Evolutionary conservation across 2,329 filamentous ascomycete species (phyloP), one percentile per base, ranked within the genome.

Genomic region (Fusarium pseudocircinatum): DNA sequence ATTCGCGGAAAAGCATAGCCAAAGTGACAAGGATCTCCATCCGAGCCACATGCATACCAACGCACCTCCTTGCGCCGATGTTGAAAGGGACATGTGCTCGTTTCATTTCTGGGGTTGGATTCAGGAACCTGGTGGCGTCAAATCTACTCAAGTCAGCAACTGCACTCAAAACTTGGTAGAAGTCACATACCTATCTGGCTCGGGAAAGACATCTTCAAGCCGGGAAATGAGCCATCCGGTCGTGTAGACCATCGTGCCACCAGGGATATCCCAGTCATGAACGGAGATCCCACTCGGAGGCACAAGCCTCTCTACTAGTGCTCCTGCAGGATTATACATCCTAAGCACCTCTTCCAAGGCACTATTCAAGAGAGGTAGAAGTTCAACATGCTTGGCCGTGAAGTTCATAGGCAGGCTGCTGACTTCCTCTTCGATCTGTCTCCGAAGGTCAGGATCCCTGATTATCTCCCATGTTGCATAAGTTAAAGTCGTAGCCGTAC

Each of bases 401-500:
- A 68, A 68, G 11, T 39, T 3, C 0, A 7, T 4, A 4, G 20
- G 36, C 1, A 68, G 14, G 2, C 6, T 26, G 10, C 18, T 11
- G 1, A 68, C 63, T 14, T 68, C 65, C 2, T 68, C 63, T 8
- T 68, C 63, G 5, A 68, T 39, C 11, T 16, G 36, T 4, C 2
- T 10, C 18, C 65, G 28, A 1, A 68, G 36, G 0, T 30, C 1
- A 2, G 30, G 12, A 13, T 62, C 36, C 18, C 54, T 36, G 2
- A 54, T 26, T 8, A 68, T 39, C 8, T 67, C 63, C 65, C 65
- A 68, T 4, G 65, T 62, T 0, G 63, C 63, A 39, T 68, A 68
- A 0, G 65, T 62, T 2, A 68, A 6, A 4, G 63, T 68, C 5
- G 65, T n/a, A 12, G 65, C 65, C 4, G 63, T 68, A 11, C 63